Conservation (phyloP, 768 basidiomycete genomes). For the Chiua virens region DNA sequence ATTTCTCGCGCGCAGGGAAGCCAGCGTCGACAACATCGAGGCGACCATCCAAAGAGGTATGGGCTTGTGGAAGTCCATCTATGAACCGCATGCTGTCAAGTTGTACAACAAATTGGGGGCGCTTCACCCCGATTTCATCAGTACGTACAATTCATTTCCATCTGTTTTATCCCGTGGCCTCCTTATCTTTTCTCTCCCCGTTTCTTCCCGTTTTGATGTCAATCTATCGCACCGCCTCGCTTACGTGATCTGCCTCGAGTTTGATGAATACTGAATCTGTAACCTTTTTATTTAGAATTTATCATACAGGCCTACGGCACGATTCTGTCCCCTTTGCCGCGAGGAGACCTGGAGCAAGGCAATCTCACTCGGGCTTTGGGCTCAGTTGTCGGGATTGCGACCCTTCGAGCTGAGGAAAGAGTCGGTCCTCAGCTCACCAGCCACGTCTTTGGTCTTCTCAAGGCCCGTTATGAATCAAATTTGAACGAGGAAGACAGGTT, state of each 20-base stretch:
- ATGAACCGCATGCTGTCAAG: slow-evolving; percentile 86
- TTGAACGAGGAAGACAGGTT: slow-evolving; percentile 72
- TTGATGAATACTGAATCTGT: slow-evolving; percentile 28
- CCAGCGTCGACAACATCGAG: slow-evolving; percentile 64
- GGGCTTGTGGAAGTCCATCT: slow-evolving; percentile 83
- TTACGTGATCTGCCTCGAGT: slow-evolving; percentile 33
- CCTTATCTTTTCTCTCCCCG: slow-evolving; percentile 27
- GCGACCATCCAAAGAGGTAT: slow-evolving; percentile 66
- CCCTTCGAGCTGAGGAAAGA: slow-evolving; percentile 79
- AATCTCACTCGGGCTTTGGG: slow-evolving; percentile 84
- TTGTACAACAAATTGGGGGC: slow-evolving; percentile 82
- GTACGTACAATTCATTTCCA: slow-evolving; percentile 50
- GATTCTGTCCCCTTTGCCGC: slow-evolving; percentile 73
- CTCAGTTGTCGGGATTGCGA: slow-evolving; percentile 82
- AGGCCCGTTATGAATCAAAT: slow-evolving; percentile 63
- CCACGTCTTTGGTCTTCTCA: slow-evolving; percentile 89
- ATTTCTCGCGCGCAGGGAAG: slow-evolving; percentile 46
- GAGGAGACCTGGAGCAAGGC: slow-evolving; percentile 67
- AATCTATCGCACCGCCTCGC: slow-evolving; percentile 31
- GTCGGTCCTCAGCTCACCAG: slow-evolving; percentile 87
- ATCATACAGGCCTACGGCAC: slow-evolving; percentile 86
- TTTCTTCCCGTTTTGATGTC: slow-evolving; percentile 18
- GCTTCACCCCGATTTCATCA: slow-evolving; percentile 93
- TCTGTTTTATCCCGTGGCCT: slow-evolving; percentile 33
- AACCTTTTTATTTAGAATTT: slow-evolving; percentile 54